phyloP scores from a whole-genome alignment of 1,139 yeast species.

The Candida pseudoviswanathii region DNA sequence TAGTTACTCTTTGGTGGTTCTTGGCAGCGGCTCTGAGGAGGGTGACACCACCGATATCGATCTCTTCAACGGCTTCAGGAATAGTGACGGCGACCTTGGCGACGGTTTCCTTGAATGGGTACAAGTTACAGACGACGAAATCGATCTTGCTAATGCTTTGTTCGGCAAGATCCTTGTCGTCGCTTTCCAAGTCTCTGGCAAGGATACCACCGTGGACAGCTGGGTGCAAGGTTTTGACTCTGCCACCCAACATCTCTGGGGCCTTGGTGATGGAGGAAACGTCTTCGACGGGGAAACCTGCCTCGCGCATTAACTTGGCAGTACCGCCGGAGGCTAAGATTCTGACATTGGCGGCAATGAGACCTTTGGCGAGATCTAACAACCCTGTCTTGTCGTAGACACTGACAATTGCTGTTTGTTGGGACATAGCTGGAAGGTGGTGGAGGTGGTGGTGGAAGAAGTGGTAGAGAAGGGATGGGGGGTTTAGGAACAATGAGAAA shows the following conservation, averaged over 20 bases:
- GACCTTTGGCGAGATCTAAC: slow-evolving; percentile 93
- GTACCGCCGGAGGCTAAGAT: slow-evolving; percentile 98
- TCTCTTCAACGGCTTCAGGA: slow-evolving; percentile 97
- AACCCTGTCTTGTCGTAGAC: slow-evolving; percentile 98
- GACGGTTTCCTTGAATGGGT: slow-evolving; percentile 97
- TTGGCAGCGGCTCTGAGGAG: slow-evolving; percentile 97
- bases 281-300: slow-evolving; percentile 97
- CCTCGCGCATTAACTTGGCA: slow-evolving; percentile 90
- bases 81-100: slow-evolving; percentile 94
- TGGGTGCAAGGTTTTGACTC: slow-evolving; percentile 97
- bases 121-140: slow-evolving; percentile 93
- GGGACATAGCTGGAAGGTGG: slow-evolving; percentile 33
- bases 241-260: slow-evolving; percentile 98
- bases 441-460: no score
- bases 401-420: slow-evolving; percentile 86
- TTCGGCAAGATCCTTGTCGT: slow-evolving; percentile 80
- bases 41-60: slow-evolving; percentile 98
- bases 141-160: slow-evolving; percentile 96
- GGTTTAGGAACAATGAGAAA: slow-evolving; percentile 3
- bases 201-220: slow-evolving; percentile 98
- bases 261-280: slow-evolving; percentile 95
- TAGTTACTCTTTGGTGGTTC: slow-evolving; percentile 94
- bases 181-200: slow-evolving; percentile 89
- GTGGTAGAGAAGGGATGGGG: no score
- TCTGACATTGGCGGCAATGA: slow-evolving; percentile 83